Evolutionary conservation across 768 basidiomycete genomes (phyloP), one percentile per base, ranked within the genome.

Genomic region (Neoboletus subvelutipes): DNA sequence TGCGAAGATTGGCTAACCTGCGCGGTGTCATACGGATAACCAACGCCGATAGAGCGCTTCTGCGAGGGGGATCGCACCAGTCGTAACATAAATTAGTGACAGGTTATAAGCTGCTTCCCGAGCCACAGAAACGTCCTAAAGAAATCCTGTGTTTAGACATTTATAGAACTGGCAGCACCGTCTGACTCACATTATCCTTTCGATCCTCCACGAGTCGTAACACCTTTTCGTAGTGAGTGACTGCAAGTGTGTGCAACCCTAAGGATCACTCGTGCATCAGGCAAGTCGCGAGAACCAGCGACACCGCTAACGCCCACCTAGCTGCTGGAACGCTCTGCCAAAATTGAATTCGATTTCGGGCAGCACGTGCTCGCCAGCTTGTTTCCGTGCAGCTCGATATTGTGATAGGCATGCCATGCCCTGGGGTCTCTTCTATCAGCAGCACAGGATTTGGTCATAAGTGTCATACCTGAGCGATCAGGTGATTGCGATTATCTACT

Each of bases 301-400:
- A 12, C 4, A 34, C 18, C 18, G 12, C 8, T 11, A 22, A 54
- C 4, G 4, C 59, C 11, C 22, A 56, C 59, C 50, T 50, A 51
- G 39, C n/a, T 40, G 50, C 28, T 51, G 39, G 15, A 51, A 51
- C 1, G 86, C 83, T 45, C 95, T 79, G 0, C 88, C 96, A 66
- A 94, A 90, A 70, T 98, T 98, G 71, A 83, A 98, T 56, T 98
- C 92, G 2, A 95, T 87, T 71, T 98, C 94, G 34, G 84, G 81
- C 26, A 80, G 60, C 3, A 75, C 51, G 2, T 58, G 77, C 5
- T 76, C 70, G 2, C 71, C 68, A 51, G 76, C 74, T 1, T 62
- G 71, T 39, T 75, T 76, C 18, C 87, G 79, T 4, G 89, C 65
- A 17, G 77, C 76, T 11, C 92, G 83, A 70, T 98, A 98, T 46